Base-by-base conservation (phyloP, 768 basidiomycete genomes). In the Lactarius psammicola region DNA sequence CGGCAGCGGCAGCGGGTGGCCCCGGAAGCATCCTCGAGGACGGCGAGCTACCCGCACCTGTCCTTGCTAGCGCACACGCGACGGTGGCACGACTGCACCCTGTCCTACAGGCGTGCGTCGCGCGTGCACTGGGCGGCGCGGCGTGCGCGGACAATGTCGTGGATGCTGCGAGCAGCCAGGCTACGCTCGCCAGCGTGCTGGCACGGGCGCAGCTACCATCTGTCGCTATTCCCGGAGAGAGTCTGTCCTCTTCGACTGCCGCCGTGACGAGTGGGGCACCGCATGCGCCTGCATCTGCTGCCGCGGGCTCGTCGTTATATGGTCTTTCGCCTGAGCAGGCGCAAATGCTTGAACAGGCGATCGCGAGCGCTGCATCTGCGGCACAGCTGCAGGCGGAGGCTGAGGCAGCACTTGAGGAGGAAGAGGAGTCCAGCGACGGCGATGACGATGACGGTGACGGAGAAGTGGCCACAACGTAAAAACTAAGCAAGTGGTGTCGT, bases 371-470 rank as follows among this genome's bases (percentile, higher is more conserved):
- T 1, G 87, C 90, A 11, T 83, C 83, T 40, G 87, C 87, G 36
- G 89, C 89, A 1, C 88, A 89, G 69, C 86, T 88, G 23, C 88
- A 89, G 70, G 89, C 89, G 0, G 89, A 91, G 68, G 90, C 89
- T 0, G 88, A 91, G 69, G 88, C 89, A 3, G 87, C 87, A 0
- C 72, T 88, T 60, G 89, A 90, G 72, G 89, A 89, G 71, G 85
- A 88, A 66, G 81, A 81, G 33, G 78, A 77, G 20, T 77, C 80
- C 42, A 80, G 76, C 2, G 80, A 80, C n/a, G 78, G 80, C 11
- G 79, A 81, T 8, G 58, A 20, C 11, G 42, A 38, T 49, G 46
- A 13, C 46, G 46, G 46, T 23, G 46, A 49, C 6, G 49, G 17
- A 15, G 49, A 51, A 51, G 49, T 15, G 26, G 6, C 49, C 2